Evolutionary conservation across 1,139 yeast species (phyloP), one percentile per base, ranked within the genome.

Genomic region (Taphrina pruni): DNA sequence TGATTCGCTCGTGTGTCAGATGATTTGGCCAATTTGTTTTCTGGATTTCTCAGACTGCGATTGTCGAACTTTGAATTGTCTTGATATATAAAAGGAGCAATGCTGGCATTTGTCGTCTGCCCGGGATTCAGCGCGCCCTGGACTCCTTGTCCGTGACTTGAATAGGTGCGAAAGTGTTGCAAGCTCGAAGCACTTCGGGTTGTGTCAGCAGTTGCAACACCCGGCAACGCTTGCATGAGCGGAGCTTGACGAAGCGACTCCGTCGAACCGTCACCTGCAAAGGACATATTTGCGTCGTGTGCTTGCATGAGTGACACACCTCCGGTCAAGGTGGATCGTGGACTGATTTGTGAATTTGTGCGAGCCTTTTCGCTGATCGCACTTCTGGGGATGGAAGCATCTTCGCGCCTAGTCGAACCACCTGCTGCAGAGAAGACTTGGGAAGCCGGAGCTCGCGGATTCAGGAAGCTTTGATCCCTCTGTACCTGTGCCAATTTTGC

Each of bases 401-500:
- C n/a, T 12, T 46, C 51, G 12, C 36, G 54, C 48, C n/a, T 45
- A 17, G 8, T 45, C 8, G 20, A 45, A 5, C 17, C 12, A 21
- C 36, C 36, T 11, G 32, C 12, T n/a, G 21, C 43, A 14, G 58
- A 36, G 58, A 54, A 54, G 11, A 8, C 58, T 14, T 54, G 60
- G 6, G 38, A n/a, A 17, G 26, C 60, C 17, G 60, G 60, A 3
- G 38, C 38, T 17, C 60, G 38, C 21, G 60, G 50, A 56, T 56
- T 41, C 50, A 58, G 36, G 14, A 58, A 54, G 45, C 61, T 35
- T 20, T 56, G 67, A 21, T 64, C 43, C 35, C 46, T 20, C 60
- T 64, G 67, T 11, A 55, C 67, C 39, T 64, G 67, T 14, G 67
- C 60, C 54, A 64, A 26, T 26, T 52, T 54, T 8, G 55, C 52